phyloP scores from a whole-genome alignment of 805 yeast species.

The Yamadazyma scolyti region DNA sequence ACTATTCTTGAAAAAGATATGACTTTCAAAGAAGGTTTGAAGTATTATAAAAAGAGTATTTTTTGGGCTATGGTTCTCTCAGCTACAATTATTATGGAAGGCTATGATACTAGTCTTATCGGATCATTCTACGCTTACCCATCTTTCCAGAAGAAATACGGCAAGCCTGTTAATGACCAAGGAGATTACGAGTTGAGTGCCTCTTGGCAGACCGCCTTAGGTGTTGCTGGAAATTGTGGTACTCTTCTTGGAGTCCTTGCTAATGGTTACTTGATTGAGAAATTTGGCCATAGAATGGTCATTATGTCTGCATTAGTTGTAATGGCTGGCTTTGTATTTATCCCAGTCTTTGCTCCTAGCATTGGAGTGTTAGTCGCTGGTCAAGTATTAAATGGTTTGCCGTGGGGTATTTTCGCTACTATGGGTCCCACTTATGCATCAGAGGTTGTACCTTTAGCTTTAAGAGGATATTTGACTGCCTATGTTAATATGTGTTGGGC shows the following conservation, averaged over 20 bases:
- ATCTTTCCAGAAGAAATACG: constrained; percentile 29
- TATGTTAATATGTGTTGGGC: constrained; percentile 36
- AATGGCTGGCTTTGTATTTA: constrained; percentile 28
- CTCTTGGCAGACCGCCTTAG: constrained; percentile 29
- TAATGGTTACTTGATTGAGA: constrained; percentile 41
- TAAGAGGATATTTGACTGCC: constrained; percentile 38
- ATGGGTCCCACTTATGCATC: constrained; percentile 38
- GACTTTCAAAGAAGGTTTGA: constrained; percentile 24
- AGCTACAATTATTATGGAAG: constrained; percentile 32
- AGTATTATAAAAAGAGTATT: constrained; percentile 31
- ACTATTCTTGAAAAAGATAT: constrained; percentile 13
- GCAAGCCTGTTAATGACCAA: constrained; percentile 23
- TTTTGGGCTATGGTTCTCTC: constrained; percentile 44
- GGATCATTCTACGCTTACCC: constrained; percentile 33
- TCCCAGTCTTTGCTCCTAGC: constrained; percentile 37
- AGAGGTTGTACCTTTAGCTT: constrained; percentile 40
- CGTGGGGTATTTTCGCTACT: constrained; percentile 43
- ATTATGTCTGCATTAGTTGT: constrained; percentile 22
- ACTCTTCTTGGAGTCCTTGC: constrained; percentile 41
- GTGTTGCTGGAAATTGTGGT: constrained; percentile 29
- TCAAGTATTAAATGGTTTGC: constrained; percentile 38
- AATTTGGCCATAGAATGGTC: constrained; percentile 40
- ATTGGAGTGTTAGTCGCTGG: constrained; percentile 37
- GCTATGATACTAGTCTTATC: constrained; percentile 32
- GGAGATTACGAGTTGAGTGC: constrained; percentile 19